Conservation (phyloP, 2,329 filamentous ascomycete species). For the Colletotrichum sp. region DNA sequence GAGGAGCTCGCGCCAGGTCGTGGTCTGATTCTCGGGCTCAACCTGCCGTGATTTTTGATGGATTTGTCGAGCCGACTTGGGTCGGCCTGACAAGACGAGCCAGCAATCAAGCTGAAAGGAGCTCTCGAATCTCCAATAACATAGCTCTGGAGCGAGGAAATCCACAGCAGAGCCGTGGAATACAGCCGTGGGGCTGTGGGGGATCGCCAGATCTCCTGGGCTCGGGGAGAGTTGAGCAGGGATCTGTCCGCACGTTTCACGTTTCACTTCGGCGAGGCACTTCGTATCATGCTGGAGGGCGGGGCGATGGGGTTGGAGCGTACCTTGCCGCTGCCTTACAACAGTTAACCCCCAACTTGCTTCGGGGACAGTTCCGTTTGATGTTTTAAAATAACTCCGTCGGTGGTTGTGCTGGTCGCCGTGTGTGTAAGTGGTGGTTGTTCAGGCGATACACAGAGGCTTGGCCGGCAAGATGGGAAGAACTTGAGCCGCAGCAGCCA, state of each 20-base stretch:
- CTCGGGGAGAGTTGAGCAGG: slow-evolving; percentile 10
- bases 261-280: slow-evolving; percentile 19
- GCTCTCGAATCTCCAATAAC: neutral
- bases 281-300: slow-evolving; percentile 9
- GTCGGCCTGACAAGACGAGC: neutral
- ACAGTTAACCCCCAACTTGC: neutral
- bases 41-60: neutral
- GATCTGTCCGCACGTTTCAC: slow-evolving; percentile 21
- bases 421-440: neutral
- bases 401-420: neutral
- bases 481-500: neutral
- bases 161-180: neutral
- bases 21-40: neutral
- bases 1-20: neutral
- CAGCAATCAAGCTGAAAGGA: neutral
- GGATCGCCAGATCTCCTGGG: slow-evolving; percentile 8
- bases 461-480: neutral
- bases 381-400: neutral
- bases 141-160: neutral
- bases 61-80: neutral
- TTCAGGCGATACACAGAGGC: neutral
- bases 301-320: neutral
- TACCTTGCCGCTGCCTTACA: neutral
- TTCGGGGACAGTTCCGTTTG: slow-evolving; percentile 5
- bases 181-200: neutral